These are phyloP conservation scores for Lecanicillium sp. DNA, from an alignment of 2,329 filamentous ascomycete genomes.

Conservation along the genomic window DNA sequence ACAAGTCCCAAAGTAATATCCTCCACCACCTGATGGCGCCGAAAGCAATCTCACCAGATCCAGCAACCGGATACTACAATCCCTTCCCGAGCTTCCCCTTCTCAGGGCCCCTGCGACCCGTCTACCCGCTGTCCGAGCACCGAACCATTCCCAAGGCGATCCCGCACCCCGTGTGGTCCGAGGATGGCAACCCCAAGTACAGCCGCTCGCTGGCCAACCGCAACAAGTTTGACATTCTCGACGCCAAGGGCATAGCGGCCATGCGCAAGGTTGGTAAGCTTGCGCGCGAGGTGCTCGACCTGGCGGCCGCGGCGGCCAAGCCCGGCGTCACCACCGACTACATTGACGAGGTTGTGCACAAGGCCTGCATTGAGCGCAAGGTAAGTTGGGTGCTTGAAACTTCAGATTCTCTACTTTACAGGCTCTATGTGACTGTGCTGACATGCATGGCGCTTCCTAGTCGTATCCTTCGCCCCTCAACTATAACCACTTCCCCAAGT, in stretches of 20 bases:
- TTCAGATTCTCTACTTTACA: too few relatives aligned
- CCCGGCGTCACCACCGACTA: constrained; percentile 96
- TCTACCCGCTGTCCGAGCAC: constrained; percentile 72
- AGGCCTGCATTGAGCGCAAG: constrained; percentile 86
- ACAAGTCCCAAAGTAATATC: constrained; percentile 68
- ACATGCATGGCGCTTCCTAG: constrained; percentile 37
- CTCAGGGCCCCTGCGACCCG: constrained; percentile 73
- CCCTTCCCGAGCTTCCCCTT: constrained; percentile 84
- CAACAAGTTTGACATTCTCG: constrained; percentile 77
- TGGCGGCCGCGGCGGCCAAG: constrained; percentile 72
- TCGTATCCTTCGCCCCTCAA: constrained; percentile 92
- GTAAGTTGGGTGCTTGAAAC: too few relatives aligned
- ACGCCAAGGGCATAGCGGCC: constrained; percentile 70
- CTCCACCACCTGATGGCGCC: constrained; percentile 69
- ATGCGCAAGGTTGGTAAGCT: constrained; percentile 91
- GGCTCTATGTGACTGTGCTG: constrained; percentile 6
- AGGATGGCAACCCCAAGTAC: constrained; percentile 66
- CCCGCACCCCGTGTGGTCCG: constrained; percentile 77
- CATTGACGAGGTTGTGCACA: constrained; percentile 90
- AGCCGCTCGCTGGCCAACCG: constrained; percentile 55
- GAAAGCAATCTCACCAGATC: constrained; percentile 81
- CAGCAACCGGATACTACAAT: constrained; percentile 84
- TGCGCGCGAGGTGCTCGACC: constrained; percentile 85
- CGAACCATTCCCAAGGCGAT: constrained; percentile 74
- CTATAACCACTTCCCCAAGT: constrained; percentile 96